A percentile compares a stretch with the other conserved stretches of the same genome.
Evolutionary conservation across 2,329 filamentous ascomycete genomes (phyloP).

Genomic region (Truncatella angustata): DNA sequence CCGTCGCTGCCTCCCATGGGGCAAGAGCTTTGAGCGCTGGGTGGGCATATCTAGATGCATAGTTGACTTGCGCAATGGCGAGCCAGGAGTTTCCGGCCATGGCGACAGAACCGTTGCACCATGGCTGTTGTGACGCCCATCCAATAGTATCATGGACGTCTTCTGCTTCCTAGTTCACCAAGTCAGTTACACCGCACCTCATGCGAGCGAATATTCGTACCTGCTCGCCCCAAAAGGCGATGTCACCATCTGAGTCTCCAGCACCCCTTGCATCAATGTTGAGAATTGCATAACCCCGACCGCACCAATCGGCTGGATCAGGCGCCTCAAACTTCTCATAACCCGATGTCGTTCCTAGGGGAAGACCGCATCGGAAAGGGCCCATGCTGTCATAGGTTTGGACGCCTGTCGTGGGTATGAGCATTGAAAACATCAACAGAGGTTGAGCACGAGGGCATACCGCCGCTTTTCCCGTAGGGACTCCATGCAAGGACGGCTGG

Average conservation of each 20-base stretch:
- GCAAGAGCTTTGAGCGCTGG: background rate
- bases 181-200: background rate
- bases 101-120: background rate
- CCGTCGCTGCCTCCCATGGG: background rate
- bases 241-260: slow-evolving; percentile 25
- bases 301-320: slow-evolving; percentile 28
- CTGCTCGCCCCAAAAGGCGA: slow-evolving; percentile 19
- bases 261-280: slow-evolving; percentile 27
- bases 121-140: slow-evolving; percentile 2
- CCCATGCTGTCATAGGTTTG: slow-evolving; percentile 19
- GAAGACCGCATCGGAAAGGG: slow-evolving; percentile 13
- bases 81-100: slow-evolving; percentile 4
- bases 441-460: background rate
- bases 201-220: background rate
- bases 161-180: background rate
- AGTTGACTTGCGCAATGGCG: background rate
- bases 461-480: slow-evolving; percentile 25
- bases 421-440: slow-evolving; percentile 12
- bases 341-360: slow-evolving; percentile 8
- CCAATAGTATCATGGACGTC: background rate
- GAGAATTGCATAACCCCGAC: slow-evolving; percentile 27
- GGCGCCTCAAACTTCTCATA: slow-evolving; percentile 10
- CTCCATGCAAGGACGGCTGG: slow-evolving; percentile 27
- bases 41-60: background rate
- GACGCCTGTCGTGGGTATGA: background rate